Conservation (phyloP, 2,329 filamentous ascomycete species). For the Hirsutella thompsonii region DNA sequence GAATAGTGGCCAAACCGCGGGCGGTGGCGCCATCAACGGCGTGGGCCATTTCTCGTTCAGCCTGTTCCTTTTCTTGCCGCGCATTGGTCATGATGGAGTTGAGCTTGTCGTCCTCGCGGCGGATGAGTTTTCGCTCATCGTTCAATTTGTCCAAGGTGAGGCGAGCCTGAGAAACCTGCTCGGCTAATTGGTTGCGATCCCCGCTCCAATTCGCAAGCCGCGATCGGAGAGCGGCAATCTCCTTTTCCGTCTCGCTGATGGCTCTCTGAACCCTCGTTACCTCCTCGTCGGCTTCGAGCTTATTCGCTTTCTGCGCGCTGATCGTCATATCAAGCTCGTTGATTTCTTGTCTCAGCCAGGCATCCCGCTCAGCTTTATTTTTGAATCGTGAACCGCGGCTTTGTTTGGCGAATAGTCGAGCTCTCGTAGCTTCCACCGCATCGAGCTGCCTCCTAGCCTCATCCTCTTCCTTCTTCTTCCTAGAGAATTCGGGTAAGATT, state of each 20-base stretch:
- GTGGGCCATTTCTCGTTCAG: slow-evolving; percentile 65
- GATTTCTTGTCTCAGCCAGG: slow-evolving; percentile 69
- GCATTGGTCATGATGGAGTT: slow-evolving; percentile 65
- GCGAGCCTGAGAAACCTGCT: slow-evolving; percentile 64
- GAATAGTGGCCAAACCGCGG: slow-evolving; percentile 74
- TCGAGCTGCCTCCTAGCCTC: slow-evolving; percentile 60
- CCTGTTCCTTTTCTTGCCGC: slow-evolving; percentile 61
- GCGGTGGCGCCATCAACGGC: slow-evolving; percentile 86
- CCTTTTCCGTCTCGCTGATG: slow-evolving; percentile 59
- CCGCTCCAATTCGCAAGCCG: slow-evolving; percentile 69
- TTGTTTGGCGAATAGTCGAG: slow-evolving; percentile 83
- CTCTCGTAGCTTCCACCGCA: slow-evolving; percentile 59
- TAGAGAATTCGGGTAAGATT: slow-evolving; percentile 65
- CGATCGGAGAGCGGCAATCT: slow-evolving; percentile 57
- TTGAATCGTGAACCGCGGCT: slow-evolving; percentile 77
- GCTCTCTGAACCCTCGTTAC: slow-evolving; percentile 57
- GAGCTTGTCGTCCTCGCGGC: slow-evolving; percentile 80
- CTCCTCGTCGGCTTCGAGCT: slow-evolving; percentile 74
- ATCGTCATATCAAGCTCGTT: slow-evolving; percentile 65
- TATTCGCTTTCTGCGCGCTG: slow-evolving; percentile 70
- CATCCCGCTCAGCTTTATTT: slow-evolving; percentile 79
- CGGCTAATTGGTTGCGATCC: slow-evolving; percentile 57
- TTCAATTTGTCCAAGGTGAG: slow-evolving; percentile 66
- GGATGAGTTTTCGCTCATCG: slow-evolving; percentile 78
- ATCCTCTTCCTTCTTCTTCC: slow-evolving; percentile 60